Conservation (phyloP, 2,329 filamentous ascomycete species). For the Curvularia spicifera region DNA sequence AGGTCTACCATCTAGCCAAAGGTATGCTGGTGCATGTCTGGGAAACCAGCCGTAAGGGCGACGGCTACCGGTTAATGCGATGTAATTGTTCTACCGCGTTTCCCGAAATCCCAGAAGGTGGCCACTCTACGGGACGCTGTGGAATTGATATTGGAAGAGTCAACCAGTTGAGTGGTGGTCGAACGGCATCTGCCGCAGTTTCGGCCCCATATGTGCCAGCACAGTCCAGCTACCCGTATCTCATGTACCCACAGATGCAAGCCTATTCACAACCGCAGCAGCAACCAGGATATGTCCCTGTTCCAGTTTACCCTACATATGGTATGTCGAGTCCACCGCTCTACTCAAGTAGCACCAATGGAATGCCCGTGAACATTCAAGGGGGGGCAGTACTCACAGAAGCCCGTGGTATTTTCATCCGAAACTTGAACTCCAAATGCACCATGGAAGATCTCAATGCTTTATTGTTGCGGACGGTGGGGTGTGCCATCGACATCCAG, state of each 20-base stretch:
- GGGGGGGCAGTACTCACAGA: conserved; percentile 47
- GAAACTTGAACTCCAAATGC: conserved; percentile 39
- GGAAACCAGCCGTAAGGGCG: conserved; percentile 37
- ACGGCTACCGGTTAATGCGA: conserved; percentile 37
- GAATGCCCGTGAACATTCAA: conserved; percentile 48
- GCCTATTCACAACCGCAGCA: conserved; percentile 25
- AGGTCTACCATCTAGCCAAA: conserved; percentile 28
- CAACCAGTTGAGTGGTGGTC: conserved; percentile 26
- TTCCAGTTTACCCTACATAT: conserved; percentile 29
- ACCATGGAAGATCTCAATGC: conserved; percentile 34
- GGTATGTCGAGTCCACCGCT: conserved; percentile 25
- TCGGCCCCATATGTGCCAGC: conserved; percentile 26
- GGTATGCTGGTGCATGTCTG: conserved; percentile 44
- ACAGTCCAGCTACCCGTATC: conserved; percentile 33
- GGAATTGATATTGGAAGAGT: conserved; percentile 41
- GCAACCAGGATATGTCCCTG: conserved; percentile 23
- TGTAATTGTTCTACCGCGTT: conserved; percentile 47
- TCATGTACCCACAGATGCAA: conserved; percentile 29
- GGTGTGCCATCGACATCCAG: conserved; percentile 33
- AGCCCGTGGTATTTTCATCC: conserved; percentile 48
- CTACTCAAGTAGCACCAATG: conserved; percentile 41
- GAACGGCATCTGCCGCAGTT: conserved; percentile 9
- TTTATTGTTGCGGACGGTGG: conserved; percentile 38
- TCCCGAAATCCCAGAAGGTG: conserved; percentile 28
- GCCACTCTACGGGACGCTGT: conserved; percentile 39